Percentiles rank a stretch among this genome's conserved stretches.
phyloP scores from a whole-genome alignment of 2,329 filamentous ascomycete genomes.

The Coniochaeta sp. region DNA sequence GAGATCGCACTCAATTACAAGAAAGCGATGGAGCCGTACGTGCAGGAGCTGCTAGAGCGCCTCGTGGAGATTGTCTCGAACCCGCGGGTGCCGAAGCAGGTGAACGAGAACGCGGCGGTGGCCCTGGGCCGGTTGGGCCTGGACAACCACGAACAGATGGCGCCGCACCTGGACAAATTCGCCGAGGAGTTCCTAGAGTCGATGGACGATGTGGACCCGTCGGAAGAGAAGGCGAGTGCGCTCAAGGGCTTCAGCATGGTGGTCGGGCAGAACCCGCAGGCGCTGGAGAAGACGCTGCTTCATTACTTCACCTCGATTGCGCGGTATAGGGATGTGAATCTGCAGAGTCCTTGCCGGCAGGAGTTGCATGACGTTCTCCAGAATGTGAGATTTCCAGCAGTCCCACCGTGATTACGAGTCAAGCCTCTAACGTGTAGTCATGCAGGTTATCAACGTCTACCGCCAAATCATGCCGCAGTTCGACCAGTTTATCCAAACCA shows the following conservation, averaged over 20 bases:
- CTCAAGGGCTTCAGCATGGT: constrained; percentile 85
- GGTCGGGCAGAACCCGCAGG: constrained; percentile 78
- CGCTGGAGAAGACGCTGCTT: constrained; percentile 79
- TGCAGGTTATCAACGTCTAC: constrained; percentile 46
- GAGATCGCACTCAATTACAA: constrained; percentile 81
- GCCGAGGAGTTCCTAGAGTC: constrained; percentile 73
- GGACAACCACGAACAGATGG: constrained; percentile 66
- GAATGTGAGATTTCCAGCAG: constrained; percentile 46
- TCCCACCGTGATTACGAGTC: no score
- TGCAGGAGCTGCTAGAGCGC: constrained; percentile 68
- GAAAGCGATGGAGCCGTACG: constrained; percentile 67
- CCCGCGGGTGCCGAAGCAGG: constrained; percentile 74
- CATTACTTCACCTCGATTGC: constrained; percentile 83
- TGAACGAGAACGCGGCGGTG: constrained; percentile 91
- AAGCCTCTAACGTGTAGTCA: no score
- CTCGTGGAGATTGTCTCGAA: constrained; percentile 80
- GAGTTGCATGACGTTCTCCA: constrained; percentile 68
- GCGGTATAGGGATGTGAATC: constrained; percentile 59
- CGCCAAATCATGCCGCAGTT: constrained; percentile 54
- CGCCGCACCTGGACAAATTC: constrained; percentile 71
- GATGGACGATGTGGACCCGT: constrained; percentile 79
- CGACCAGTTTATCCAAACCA: constrained; percentile 42
- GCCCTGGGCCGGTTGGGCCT: constrained; percentile 83
- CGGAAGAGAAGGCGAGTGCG: constrained; percentile 89
- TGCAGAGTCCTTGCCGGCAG: constrained; percentile 52